Percentiles rank a stretch among this genome's conserved stretches.
These are phyloP conservation scores for Aspergillus calidoustus DNA, from an alignment of 2,329 filamentous ascomycete genomes.

Conservation along the genomic window DNA sequence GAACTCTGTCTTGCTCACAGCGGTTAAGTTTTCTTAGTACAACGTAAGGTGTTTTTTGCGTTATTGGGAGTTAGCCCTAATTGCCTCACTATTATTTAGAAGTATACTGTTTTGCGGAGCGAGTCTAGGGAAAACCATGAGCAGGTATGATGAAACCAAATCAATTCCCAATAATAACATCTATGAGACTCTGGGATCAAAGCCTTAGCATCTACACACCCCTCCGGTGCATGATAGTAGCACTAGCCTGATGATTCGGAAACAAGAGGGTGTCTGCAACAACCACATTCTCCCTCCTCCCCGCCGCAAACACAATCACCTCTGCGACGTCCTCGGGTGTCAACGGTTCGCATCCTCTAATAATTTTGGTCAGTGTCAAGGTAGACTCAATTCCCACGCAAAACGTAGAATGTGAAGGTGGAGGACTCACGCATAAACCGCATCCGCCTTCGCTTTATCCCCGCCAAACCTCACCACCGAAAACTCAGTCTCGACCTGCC, in stretches of 20 bases:
- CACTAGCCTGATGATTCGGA: conserved; percentile 16
- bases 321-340: conserved; percentile 14
- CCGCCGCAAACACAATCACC: conserved; percentile 14
- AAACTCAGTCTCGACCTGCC: conserved; percentile 14
- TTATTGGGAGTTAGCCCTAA: not conserved
- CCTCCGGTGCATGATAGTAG: conserved; percentile 14
- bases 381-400: too few relatives aligned
- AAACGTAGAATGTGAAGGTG: not conserved
- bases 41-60: not conserved
- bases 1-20: too few relatives aligned
- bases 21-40: not conserved
- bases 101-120: not conserved
- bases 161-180: not conserved
- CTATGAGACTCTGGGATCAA: not conserved
- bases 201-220: not conserved
- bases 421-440: conserved; percentile 7
- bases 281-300: conserved; percentile 14
- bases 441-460: conserved; percentile 11
- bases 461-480: conserved; percentile 14
- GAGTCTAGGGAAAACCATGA: not conserved
- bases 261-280: conserved; percentile 11
- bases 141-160: not conserved
- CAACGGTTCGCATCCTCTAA: conserved; percentile 10
- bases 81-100: not conserved
- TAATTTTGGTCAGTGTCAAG: not conserved